Percentiles rank a stretch among this genome's conserved stretches.
phyloP scores from a whole-genome alignment of 2,329 filamentous ascomycete genomes.

The Colletotrichum liaoningense region DNA sequence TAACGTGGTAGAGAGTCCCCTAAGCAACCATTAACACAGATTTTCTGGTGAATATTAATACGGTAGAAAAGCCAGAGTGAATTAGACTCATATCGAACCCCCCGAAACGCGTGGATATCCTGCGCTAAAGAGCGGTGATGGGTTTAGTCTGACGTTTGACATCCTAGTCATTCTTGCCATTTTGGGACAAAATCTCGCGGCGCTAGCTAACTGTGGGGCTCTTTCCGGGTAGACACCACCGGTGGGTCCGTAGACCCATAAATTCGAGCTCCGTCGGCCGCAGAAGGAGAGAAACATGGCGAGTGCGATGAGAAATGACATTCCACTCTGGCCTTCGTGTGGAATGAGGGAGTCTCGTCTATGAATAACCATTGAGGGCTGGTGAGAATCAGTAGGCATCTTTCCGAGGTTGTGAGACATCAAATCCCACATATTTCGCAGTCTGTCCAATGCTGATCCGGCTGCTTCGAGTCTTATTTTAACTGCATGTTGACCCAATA shows the following conservation, averaged over 20 bases:
- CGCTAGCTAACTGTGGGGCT: not conserved
- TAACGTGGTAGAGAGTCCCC: not conserved
- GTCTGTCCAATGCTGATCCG: not conserved
- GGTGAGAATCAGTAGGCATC: not conserved
- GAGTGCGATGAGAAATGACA: not conserved
- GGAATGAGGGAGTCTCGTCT: not conserved
- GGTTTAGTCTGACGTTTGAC: not conserved
- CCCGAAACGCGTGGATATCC: not conserved
- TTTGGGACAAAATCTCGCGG: slow-evolving; percentile 13
- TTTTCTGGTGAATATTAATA: not conserved
- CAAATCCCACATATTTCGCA: not conserved
- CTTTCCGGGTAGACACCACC: not conserved
- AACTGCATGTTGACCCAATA: not conserved
- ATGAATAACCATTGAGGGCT: not conserved
- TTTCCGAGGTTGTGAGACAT: not conserved
- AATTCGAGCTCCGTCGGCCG: not conserved
- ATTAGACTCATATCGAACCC: not conserved
- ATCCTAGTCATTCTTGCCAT: not conserved
- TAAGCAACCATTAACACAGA: not conserved
- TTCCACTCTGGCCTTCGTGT: not conserved
- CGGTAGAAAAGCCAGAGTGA: not conserved
- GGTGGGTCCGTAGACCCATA: not conserved
- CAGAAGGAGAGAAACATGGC: not conserved
- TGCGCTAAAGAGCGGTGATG: not conserved
- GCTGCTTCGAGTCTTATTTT: not conserved